A percentile compares a stretch with the other conserved stretches of the same genome.
Evolutionary conservation across 2,329 filamentous ascomycete genomes (phyloP).

Genomic region (Colletotrichum destructivum): DNA sequence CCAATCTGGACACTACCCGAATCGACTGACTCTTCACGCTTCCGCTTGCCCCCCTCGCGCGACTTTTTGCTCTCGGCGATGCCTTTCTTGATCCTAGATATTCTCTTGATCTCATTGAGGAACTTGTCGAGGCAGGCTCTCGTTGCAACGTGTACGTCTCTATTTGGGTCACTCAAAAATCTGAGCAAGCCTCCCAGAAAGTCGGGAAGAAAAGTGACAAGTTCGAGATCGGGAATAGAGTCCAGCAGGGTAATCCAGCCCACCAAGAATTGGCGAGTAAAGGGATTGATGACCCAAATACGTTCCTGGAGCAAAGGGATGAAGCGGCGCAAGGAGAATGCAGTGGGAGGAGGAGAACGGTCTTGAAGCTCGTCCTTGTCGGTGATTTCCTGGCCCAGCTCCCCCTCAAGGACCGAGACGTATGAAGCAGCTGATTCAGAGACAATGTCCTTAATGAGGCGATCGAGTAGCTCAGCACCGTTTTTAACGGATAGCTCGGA

Average conservation of each 20-base stretch:
- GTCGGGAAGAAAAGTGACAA: conserved; percentile 92
- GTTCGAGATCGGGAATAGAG: conserved; percentile 95
- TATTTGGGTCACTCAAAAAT: conserved; percentile 91
- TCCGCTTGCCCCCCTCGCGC: conserved; percentile 76
- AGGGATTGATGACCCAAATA: conserved; percentile 94
- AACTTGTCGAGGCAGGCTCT: conserved; percentile 92
- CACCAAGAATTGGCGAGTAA: conserved; percentile 94
- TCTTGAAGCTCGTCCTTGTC: conserved; percentile 54
- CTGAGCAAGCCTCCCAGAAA: conserved; percentile 92
- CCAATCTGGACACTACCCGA: conserved; percentile 72
- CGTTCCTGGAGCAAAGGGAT: conserved; percentile 94
- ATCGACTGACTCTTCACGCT: conserved; percentile 79
- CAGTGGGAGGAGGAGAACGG: conserved; percentile 76
- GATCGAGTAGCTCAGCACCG: conserved; percentile 93
- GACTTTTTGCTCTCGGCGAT: conserved; percentile 88
- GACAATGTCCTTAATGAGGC: conserved; percentile 95
- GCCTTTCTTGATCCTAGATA: conserved; percentile 91
- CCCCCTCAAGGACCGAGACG: conserved; percentile 85
- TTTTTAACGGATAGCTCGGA: conserved; percentile 98
- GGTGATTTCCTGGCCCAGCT: conserved; percentile 60
- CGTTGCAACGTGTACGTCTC: conserved; percentile 95
- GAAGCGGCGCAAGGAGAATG: conserved; percentile 92
- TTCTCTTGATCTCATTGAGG: conserved; percentile 92
- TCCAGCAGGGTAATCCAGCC: conserved; percentile 96
- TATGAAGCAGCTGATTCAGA: conserved; percentile 96